phyloP scores from a whole-genome alignment of 2,329 filamentous ascomycete genomes.

The Aspergillus brunneoviolaceus region DNA sequence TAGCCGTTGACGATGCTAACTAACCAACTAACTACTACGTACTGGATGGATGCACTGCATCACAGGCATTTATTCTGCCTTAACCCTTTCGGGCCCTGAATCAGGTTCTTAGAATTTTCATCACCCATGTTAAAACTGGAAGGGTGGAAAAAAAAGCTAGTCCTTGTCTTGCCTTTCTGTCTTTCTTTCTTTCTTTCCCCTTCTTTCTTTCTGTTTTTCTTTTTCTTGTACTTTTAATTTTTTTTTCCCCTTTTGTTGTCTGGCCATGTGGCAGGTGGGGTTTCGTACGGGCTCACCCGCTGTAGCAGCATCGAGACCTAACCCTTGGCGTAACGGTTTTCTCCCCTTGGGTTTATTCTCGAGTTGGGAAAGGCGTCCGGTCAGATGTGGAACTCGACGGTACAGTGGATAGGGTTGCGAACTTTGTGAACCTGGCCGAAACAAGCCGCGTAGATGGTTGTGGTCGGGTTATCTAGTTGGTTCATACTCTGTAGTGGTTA shows the following conservation, averaged over 20 bases:
- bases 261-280: conserved; percentile 33
- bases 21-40: neutral
- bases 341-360: neutral
- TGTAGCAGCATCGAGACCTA: conserved; percentile 23
- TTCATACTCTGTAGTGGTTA: neutral
- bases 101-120: neutral
- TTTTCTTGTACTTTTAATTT: no score
- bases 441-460: conserved; percentile 7
- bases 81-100: neutral
- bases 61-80: neutral
- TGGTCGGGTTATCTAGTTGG: no score
- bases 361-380: conserved; percentile 13
- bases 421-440: conserved; percentile 6
- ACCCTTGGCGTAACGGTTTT: conserved; percentile 37
- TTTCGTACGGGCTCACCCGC: conserved; percentile 35
- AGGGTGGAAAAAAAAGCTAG: neutral
- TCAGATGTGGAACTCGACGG: conserved; percentile 13
- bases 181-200: no score
- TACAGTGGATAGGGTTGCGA: conserved; percentile 7
- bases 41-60: neutral
- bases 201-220: no score
- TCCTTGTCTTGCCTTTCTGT: neutral
- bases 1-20: neutral
- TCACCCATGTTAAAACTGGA: neutral
- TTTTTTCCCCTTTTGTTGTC: conserved; percentile 4